These are phyloP conservation scores for Wickerhamomyces chaumierensis DNA, from an alignment of 805 yeast genomes.

Conservation along the genomic window DNA sequence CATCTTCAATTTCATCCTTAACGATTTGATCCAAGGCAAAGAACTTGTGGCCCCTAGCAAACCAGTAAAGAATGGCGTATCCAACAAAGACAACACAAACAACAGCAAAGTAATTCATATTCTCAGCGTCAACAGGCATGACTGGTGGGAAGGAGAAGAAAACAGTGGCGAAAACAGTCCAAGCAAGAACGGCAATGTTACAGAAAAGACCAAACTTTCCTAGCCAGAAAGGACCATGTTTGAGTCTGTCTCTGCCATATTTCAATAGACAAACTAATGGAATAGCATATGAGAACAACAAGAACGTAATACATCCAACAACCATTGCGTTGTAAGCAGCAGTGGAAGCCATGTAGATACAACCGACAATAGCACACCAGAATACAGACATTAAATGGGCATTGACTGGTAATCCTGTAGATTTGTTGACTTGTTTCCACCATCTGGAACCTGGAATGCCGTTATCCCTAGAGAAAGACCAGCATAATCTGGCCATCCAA, in stretches of 20 bases:
- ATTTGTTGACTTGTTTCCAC: conserved; percentile 35
- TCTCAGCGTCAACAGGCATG: conserved; percentile 48
- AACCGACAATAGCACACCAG: conserved; percentile 43
- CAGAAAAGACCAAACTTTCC: conserved; percentile 41
- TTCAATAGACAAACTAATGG: conserved; percentile 38
- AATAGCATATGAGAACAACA: conserved; percentile 45
- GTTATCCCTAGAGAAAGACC: conserved; percentile 60
- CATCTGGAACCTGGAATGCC: conserved; percentile 45
- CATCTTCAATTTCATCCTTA: neutral
- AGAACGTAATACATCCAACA: conserved; percentile 47
- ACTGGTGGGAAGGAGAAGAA: conserved; percentile 56
- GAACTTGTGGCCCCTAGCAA: conserved; percentile 23
- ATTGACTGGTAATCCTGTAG: conserved; percentile 42
- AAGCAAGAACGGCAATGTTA: conserved; percentile 38
- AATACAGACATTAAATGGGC: conserved; percentile 46
- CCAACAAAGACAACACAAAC: conserved; percentile 37
- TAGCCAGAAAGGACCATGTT: conserved; percentile 59
- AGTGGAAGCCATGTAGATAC: conserved; percentile 53
- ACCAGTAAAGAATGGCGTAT: conserved; percentile 44
- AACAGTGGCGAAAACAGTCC: conserved; percentile 49
- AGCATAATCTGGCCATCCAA: conserved; percentile 57
- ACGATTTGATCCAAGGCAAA: conserved; percentile 19
- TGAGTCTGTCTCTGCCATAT: conserved; percentile 39
- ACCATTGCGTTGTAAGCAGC: conserved; percentile 60
- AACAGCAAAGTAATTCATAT: conserved; percentile 60